Evolutionary conservation across 1,139 yeast species (phyloP).

Genomic region (Geotrichum armillariae): DNA sequence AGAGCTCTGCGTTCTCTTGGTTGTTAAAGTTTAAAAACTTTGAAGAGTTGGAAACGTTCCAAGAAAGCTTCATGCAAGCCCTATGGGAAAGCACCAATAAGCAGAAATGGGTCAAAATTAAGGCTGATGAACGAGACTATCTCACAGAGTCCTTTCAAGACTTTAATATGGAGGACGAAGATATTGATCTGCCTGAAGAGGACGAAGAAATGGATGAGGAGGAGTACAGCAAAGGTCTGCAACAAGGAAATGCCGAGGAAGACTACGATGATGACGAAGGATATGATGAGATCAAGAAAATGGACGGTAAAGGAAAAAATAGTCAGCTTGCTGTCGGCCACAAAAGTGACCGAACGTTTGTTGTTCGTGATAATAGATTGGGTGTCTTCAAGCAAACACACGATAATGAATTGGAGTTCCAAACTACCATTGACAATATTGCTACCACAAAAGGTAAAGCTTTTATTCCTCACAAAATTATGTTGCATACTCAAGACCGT

Average conservation of each 20-base stretch:
- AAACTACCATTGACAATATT: slow-evolving; percentile 66
- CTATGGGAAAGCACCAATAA: slow-evolving; percentile 64
- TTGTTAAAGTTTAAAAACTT: slow-evolving; percentile 53
- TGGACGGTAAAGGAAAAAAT: slow-evolving; percentile 46
- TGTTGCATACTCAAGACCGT: slow-evolving; percentile 76
- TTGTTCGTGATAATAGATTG: slow-evolving; percentile 73
- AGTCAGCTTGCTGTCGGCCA: slow-evolving; percentile 69
- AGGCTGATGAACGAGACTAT: slow-evolving; percentile 49
- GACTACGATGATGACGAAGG: slow-evolving; percentile 38
- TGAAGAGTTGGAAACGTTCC: slow-evolving; percentile 51
- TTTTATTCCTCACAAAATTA: slow-evolving; percentile 61
- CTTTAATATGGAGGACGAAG: slow-evolving; percentile 39
- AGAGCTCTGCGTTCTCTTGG: slow-evolving; percentile 56
- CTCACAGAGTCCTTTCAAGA: slow-evolving; percentile 49
- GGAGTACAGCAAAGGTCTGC: slow-evolving; percentile 21
- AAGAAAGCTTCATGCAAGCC: slow-evolving; percentile 50
- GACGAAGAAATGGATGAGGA: slow-evolving; percentile 31
- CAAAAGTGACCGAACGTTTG: slow-evolving; percentile 70
- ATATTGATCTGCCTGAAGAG: slow-evolving; percentile 37
- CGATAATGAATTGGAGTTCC: slow-evolving; percentile 54
- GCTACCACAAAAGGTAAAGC: slow-evolving; percentile 52
- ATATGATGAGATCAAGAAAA: slow-evolving; percentile 37
- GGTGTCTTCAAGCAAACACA: slow-evolving; percentile 74
- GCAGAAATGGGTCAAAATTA: slow-evolving; percentile 49
- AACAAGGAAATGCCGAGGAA: slow-evolving; percentile 25